Conservation (phyloP, 495 filamentous ascomycete species). For the Penicillium argentinense region DNA sequence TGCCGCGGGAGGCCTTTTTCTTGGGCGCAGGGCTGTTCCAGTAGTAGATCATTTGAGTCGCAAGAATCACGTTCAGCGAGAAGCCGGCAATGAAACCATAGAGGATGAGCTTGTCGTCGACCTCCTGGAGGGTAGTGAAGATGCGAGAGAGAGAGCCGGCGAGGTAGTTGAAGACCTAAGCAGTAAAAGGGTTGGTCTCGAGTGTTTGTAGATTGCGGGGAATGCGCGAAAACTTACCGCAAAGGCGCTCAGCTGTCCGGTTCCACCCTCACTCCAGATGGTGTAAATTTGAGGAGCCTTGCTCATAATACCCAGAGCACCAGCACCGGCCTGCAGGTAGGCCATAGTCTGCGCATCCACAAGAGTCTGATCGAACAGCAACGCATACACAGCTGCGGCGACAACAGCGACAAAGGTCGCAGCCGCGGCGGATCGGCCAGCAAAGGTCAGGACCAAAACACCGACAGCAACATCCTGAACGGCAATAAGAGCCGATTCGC, state of each 20-base stretch:
- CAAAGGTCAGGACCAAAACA: constrained; percentile 78
- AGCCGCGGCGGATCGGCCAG: constrained; percentile 63
- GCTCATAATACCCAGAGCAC: constrained; percentile 76
- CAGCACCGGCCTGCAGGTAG: constrained; percentile 82
- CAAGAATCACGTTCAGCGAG: constrained; percentile 80
- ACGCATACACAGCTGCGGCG: constrained; percentile 61
- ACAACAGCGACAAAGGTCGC: constrained; percentile 72
- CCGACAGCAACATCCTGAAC: constrained; percentile 89
- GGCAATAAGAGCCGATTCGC: constrained; percentile 88
- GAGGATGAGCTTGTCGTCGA: constrained; percentile 90
- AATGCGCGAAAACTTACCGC: constrained; percentile 56
- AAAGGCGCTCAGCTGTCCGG: constrained; percentile 94
- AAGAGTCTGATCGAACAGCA: constrained; percentile 66
- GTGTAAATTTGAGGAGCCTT: constrained; percentile 90
- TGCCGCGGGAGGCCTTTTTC: constrained; percentile 42
- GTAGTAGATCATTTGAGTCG: constrained; percentile 91
- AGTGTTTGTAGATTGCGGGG: neutral
- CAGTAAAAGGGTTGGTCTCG: constrained; percentile 7
- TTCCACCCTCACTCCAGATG: constrained; percentile 80
- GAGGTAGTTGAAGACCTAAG: constrained; percentile 96
- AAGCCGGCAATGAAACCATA: constrained; percentile 92
- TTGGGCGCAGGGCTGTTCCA: constrained; percentile 70
- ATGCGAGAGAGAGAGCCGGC: constrained; percentile 86
- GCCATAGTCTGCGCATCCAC: constrained; percentile 67
- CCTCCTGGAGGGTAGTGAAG: constrained; percentile 95